Conservation (phyloP, 805 yeast genomes). For the Starmerella scarabaei region DNA sequence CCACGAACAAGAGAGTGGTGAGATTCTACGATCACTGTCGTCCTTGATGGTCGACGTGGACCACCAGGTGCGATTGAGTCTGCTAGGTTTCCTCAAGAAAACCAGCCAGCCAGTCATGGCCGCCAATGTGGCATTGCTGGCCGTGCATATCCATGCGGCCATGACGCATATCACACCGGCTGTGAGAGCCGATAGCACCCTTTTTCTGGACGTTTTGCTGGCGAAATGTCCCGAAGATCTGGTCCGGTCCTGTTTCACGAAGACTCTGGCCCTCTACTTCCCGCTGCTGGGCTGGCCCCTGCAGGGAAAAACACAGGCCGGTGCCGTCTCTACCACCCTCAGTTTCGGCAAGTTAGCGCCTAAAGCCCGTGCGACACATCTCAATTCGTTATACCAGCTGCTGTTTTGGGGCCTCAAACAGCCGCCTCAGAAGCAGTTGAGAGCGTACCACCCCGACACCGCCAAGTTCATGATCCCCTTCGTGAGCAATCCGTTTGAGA, state of each 20-base stretch:
- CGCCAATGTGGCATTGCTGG: slow-evolving; percentile 29
- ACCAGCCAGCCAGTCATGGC: slow-evolving; percentile 22
- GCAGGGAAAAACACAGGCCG: slow-evolving; percentile 12
- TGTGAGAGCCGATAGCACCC: slow-evolving; percentile 63
- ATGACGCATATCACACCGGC: slow-evolving; percentile 83
- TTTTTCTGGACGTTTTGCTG: slow-evolving; percentile 49
- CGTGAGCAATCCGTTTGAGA: slow-evolving; percentile 16
- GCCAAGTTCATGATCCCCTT: slow-evolving; percentile 11
- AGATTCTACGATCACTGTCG: slow-evolving; percentile 36
- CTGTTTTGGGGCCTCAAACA: slow-evolving; percentile 15
- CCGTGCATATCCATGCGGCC: slow-evolving; percentile 73
- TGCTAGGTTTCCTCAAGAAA: slow-evolving; percentile 31
- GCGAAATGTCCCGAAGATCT: slow-evolving; percentile 22
- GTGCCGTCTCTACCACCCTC: slow-evolving; percentile 16
- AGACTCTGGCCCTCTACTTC: slow-evolving; percentile 44
- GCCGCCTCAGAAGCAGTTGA: background rate
- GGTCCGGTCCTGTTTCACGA: slow-evolving; percentile 19
- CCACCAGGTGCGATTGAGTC: slow-evolving; percentile 46
- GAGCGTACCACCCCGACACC: slow-evolving; percentile 15
- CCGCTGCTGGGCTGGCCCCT: slow-evolving; percentile 59
- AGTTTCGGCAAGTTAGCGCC: slow-evolving; percentile 20
- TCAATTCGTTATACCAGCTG: slow-evolving; percentile 16
- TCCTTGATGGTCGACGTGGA: slow-evolving; percentile 61
- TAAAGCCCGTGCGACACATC: slow-evolving; percentile 20
- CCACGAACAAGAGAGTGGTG: slow-evolving; percentile 13